Evolutionary conservation across 83 land plant genomes (phyloP).

Genomic region (Isoetes engelmannii): DNA sequence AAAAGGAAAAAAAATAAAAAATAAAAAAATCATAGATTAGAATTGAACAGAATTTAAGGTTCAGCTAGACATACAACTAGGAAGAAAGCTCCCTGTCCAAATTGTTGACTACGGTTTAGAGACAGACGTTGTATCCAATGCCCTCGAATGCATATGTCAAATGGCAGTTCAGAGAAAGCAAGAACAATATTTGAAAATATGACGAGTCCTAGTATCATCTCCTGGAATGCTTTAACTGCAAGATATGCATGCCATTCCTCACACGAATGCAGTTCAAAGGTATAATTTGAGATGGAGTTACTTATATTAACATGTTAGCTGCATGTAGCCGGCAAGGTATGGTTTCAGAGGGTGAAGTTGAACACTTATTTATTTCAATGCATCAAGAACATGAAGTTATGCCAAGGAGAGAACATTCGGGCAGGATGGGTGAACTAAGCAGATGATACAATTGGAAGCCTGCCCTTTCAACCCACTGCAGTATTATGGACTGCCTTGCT

Average conservation of each 20-base stretch:
- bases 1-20: too few species aligned
- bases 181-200: background rate
- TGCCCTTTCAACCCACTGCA: too few species aligned
- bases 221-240: background rate
- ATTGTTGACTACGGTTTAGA: background rate
- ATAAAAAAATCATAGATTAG: too few species aligned
- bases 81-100: background rate
- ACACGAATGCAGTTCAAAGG: constrained; percentile 1
- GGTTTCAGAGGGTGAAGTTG: too few species aligned
- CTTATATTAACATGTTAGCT: background rate
- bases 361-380: too few species aligned
- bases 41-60: too few species aligned
- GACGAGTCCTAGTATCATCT: background rate
- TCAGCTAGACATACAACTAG: background rate
- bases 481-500: too few species aligned
- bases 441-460: too few species aligned
- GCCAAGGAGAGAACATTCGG: too few species aligned
- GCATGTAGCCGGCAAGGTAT: too few species aligned
- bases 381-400: too few species aligned
- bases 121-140: background rate
- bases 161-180: background rate
- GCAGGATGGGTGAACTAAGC: too few species aligned
- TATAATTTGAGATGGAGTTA: background rate
- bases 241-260: background rate
- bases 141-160: background rate